Evolutionary conservation across 257 asterid genomes (phyloP), one percentile per base, ranked within the genome.

Genomic region (Anisodus tanguticus): DNA sequence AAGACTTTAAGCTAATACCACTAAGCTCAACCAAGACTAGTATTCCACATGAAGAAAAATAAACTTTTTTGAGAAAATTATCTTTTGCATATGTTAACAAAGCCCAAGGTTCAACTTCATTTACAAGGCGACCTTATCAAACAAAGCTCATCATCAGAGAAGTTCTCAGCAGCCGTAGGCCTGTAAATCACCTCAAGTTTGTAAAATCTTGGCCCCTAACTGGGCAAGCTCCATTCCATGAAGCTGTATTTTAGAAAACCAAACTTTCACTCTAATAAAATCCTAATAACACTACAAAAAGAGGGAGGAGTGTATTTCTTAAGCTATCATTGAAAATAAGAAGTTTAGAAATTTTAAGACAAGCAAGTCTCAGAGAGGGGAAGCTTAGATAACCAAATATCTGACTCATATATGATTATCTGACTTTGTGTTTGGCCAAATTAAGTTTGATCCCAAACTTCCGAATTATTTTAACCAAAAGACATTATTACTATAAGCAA

Each of bases 281-380:
- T 72, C 80, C 41, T 19, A 9, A 47, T 19, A 72, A 72, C 80
- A 68, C 80, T 74, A 49, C 49, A 74, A 74, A 41, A 19, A 10
- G 80, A 11, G 19, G 60, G 11, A 74, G 58, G 80, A 45, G 79
- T 45, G n/a, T 10, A 71, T 71, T 74, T 74, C 80, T 49, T 22
- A 22, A 22, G 19, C 31, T 19, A 60, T 35, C 11, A 19, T 49
- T 22, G 45, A 31, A 74, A 74, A 16, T 6, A 9, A 74, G 49
- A 49, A 74, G 60, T 47, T 3, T 9, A 74, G 19, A 74, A 19
- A 47, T 19, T 47, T 49, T 49, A 49, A 74, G 62, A 74, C 13
- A 49, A 47, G 80, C 43, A 22, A 74, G 60, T 74, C 80, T 19
- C 6, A 17, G 43, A 22, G 79, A 49, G 5, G 43, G 60, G n/a